Evolutionary conservation across 1,284 basidiomycete species (phyloP).

Genomic region (Cutaneotrichosporon curvatum): DNA sequence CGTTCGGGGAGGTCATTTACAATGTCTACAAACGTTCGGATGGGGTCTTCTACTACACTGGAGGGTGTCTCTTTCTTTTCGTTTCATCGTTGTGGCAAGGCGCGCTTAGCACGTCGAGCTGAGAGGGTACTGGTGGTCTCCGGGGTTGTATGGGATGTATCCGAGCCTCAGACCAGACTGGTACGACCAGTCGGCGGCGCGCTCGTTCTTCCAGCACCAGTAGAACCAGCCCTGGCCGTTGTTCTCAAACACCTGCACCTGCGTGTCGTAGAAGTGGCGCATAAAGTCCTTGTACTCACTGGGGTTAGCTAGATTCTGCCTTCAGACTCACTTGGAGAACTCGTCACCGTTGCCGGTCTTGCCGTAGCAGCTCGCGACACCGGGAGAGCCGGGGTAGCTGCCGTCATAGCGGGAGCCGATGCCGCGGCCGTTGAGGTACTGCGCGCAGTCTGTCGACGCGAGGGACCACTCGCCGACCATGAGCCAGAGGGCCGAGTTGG

Average conservation of each 20-base stretch:
- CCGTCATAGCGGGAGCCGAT: conserved; percentile 52
- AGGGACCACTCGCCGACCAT: conserved; percentile 73
- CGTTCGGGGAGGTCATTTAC: too few relatives aligned
- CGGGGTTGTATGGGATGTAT: conserved; percentile 70
- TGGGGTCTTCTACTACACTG: too few relatives aligned
- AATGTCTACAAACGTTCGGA: too few relatives aligned
- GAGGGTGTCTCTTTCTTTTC: too few relatives aligned
- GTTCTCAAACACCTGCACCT: conserved; percentile 49
- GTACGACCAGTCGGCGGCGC: conserved; percentile 54
- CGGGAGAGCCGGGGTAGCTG: conserved; percentile 57
- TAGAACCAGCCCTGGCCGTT: conserved; percentile 45
- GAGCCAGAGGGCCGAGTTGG: conserved; percentile 57
- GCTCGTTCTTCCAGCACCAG: conserved; percentile 53
- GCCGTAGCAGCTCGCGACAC: conserved; percentile 64
- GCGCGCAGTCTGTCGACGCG: conserved; percentile 53
- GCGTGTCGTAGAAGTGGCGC: conserved; percentile 76
- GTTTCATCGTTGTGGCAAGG: too few relatives aligned
- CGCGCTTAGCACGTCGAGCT: conserved; percentile 50
- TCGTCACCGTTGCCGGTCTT: conserved; percentile 62
- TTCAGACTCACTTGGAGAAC: conserved; percentile 52
- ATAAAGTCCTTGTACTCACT: conserved; percentile 74
- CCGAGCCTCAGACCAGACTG: conserved; percentile 61
- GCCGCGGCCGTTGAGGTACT: conserved; percentile 10
- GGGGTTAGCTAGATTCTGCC: conserved; percentile 2
- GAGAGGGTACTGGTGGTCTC: conserved; percentile 48